A percentile compares a stretch with the other conserved stretches of the same genome.
Conservation (phyloP, 352 stramenopile species). For the Phytophthora litchii region DNA sequence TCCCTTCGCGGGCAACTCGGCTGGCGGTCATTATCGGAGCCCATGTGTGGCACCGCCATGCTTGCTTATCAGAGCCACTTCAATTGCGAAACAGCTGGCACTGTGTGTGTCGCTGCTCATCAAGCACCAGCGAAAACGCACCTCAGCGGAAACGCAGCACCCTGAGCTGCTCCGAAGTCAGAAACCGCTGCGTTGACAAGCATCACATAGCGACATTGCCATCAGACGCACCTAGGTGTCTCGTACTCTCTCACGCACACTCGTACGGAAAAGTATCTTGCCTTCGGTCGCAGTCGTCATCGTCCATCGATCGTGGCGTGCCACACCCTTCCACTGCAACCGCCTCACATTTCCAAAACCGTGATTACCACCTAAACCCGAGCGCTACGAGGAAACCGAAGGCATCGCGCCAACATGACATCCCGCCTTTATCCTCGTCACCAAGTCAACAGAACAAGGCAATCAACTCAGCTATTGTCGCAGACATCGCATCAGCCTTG, state of each 20-base stretch:
- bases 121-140: slow-evolving; percentile 14
- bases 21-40: background rate
- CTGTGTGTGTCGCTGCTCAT: slow-evolving; percentile 12
- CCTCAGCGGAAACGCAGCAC: background rate
- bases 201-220: background rate
- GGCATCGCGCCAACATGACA: background rate
- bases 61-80: slow-evolving; percentile 17
- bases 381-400: background rate
- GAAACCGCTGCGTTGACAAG: slow-evolving; percentile 11
- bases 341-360: slow-evolving; percentile 9
- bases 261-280: slow-evolving; percentile 16
- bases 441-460: slow-evolving; percentile 3
- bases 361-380: slow-evolving; percentile 2
- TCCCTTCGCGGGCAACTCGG: slow-evolving; percentile 4
- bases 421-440: background rate
- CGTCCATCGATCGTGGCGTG: slow-evolving; percentile 21
- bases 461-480: slow-evolving; percentile 20
- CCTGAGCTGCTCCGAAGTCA: background rate
- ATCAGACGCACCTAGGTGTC: background rate
- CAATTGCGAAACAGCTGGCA: slow-evolving; percentile 33
- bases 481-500: slow-evolving; percentile 24
- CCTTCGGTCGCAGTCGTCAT: slow-evolving; percentile 24
- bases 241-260: background rate
- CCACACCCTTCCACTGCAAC: slow-evolving; percentile 12
- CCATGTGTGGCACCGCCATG: background rate